phyloP scores from a whole-genome alignment of 768 basidiomycete species.

The Strobilomyces echinocephalus region DNA sequence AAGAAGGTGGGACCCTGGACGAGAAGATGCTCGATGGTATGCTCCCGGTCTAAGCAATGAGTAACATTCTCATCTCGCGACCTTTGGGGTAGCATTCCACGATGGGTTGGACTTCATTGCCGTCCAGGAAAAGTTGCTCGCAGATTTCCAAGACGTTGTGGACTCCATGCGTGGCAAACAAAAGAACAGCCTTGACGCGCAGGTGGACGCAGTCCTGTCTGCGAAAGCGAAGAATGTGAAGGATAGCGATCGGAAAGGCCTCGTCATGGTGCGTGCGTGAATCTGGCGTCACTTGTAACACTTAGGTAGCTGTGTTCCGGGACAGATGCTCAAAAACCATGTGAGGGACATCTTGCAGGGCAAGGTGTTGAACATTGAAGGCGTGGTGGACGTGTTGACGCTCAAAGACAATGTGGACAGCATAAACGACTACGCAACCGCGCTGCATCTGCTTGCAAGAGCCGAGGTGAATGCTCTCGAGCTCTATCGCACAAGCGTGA shows the following conservation, averaged over 20 bases:
- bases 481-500: background rate
- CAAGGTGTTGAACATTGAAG: slow-evolving; percentile 70
- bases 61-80: slow-evolving; percentile 1
- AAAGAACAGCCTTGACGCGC: slow-evolving; percentile 58
- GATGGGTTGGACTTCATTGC: slow-evolving; percentile 83
- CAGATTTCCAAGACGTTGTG: slow-evolving; percentile 53
- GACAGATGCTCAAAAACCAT: slow-evolving; percentile 65
- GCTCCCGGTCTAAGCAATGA: slow-evolving; percentile 5
- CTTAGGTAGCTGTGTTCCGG: background rate
- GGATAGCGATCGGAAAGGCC: slow-evolving; percentile 44
- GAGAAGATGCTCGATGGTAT: slow-evolving; percentile 55
- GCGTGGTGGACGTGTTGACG: slow-evolving; percentile 76
- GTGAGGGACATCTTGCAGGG: slow-evolving; percentile 70
- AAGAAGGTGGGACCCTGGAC: slow-evolving; percentile 43
- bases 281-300: background rate
- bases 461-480: slow-evolving; percentile 39
- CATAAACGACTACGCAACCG: slow-evolving; percentile 62
- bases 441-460: slow-evolving; percentile 60
- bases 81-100: slow-evolving; percentile 62
- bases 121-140: slow-evolving; percentile 67
- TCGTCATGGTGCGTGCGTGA: slow-evolving; percentile 33
- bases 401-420: slow-evolving; percentile 70
- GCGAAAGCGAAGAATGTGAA: slow-evolving; percentile 43
- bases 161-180: slow-evolving; percentile 49
- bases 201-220: slow-evolving; percentile 59